These are phyloP conservation scores for Phylloporus sp. DNA, from an alignment of 768 basidiomycete genomes.

Conservation along the genomic window DNA sequence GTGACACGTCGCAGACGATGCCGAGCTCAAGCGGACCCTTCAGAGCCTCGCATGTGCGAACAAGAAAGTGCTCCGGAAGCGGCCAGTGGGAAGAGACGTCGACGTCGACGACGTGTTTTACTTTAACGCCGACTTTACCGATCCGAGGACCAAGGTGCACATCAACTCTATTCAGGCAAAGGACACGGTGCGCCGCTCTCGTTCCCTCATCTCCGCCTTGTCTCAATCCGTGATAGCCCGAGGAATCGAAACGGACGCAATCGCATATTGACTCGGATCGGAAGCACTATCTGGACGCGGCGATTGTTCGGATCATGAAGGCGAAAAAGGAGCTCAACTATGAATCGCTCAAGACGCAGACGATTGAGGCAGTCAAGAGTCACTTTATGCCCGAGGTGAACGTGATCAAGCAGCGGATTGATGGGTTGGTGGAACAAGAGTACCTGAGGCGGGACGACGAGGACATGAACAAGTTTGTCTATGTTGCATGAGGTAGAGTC, in stretches of 20 bases:
- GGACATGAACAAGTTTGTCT: slow-evolving; percentile 69
- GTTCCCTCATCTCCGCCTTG: background rate
- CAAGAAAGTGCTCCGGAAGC: slow-evolving; percentile 82
- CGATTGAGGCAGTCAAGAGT: slow-evolving; percentile 81
- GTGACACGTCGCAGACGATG: slow-evolving; percentile 49
- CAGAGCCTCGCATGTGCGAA: slow-evolving; percentile 92
- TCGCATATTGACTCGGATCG: slow-evolving; percentile 84
- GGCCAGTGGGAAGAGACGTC: slow-evolving; percentile 76
- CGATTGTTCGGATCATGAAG: slow-evolving; percentile 97
- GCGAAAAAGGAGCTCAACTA: slow-evolving; percentile 79
- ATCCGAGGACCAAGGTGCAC: slow-evolving; percentile 74
- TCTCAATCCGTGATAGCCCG: slow-evolving; percentile 45
- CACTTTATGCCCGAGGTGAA: slow-evolving; percentile 85
- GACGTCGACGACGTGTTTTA: slow-evolving; percentile 69
- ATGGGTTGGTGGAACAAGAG: slow-evolving; percentile 78
- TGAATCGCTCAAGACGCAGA: slow-evolving; percentile 75
- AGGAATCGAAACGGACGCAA: slow-evolving; percentile 83
- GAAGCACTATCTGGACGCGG: slow-evolving; percentile 82
- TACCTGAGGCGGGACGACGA: slow-evolving; percentile 76
- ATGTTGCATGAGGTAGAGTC: slow-evolving; percentile 67
- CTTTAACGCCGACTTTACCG: slow-evolving; percentile 81
- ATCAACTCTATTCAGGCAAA: slow-evolving; percentile 97
- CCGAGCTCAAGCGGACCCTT: slow-evolving; percentile 75
- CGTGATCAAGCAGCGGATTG: slow-evolving; percentile 82
- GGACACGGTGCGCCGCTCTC: slow-evolving; percentile 60